Evolutionary conservation across 495 filamentous ascomycete genomes (phyloP).

Genomic region (Sordaria brevicollis): DNA sequence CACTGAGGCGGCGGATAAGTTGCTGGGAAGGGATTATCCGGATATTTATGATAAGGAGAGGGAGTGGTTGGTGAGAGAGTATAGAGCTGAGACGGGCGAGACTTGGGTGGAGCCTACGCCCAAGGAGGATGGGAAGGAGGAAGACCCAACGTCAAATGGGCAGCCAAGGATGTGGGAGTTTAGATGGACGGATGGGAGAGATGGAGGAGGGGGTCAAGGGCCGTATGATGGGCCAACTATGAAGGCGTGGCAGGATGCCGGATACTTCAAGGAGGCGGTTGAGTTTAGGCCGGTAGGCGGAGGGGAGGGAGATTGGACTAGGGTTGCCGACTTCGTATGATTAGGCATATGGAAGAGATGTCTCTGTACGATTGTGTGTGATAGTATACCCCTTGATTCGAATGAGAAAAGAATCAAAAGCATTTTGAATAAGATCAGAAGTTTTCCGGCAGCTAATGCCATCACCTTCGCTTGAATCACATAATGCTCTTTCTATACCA

Average conservation of each 20-base stretch:
- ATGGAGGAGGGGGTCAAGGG: slow-evolving; percentile 68
- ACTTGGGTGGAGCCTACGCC: slow-evolving; percentile 60
- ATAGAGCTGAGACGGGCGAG: slow-evolving; percentile 78
- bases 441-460: neutral
- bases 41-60: slow-evolving; percentile 86
- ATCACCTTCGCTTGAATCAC: neutral
- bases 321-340: slow-evolving; percentile 52
- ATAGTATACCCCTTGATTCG: neutral
- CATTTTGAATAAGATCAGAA: neutral
- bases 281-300: slow-evolving; percentile 66
- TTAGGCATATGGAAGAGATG: neutral
- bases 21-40: slow-evolving; percentile 68
- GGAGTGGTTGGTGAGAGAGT: slow-evolving; percentile 76
- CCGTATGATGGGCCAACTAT: slow-evolving; percentile 79
- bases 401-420: neutral
- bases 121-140: slow-evolving; percentile 12
- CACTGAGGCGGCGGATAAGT: slow-evolving; percentile 77
- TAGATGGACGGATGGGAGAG: slow-evolving; percentile 81
- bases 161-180: slow-evolving; percentile 69
- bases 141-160: neutral
- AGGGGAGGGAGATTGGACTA: slow-evolving; percentile 46
- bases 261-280: slow-evolving; percentile 89
- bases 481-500: neutral
- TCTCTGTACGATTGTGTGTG: neutral
- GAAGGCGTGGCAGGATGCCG: slow-evolving; percentile 78